These are phyloP conservation scores for Fremontodendron californicum DNA, from an alignment of 345 rosid genomes.

Conservation along the genomic window DNA sequence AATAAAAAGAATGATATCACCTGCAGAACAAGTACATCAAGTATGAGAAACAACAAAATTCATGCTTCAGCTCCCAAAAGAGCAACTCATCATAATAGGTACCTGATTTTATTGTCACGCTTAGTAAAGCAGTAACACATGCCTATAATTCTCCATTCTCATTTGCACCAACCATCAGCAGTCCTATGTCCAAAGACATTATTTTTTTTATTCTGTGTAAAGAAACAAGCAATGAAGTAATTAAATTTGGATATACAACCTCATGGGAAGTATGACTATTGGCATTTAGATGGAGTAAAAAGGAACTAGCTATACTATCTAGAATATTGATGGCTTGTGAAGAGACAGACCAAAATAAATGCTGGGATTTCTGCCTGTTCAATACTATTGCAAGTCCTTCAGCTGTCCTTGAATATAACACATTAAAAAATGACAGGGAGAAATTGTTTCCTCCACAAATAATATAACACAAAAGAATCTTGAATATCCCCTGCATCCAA, in stretches of 20 bases:
- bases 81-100: conserved; percentile 17
- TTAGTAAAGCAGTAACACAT: conserved; percentile 75
- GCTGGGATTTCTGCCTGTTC: conserved; percentile 71
- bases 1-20: conserved; percentile 79
- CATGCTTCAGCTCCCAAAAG: conserved; percentile 8
- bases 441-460: not conserved
- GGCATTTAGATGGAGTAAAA: conserved; percentile 2
- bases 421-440: not conserved
- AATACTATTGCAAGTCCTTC: conserved; percentile 84
- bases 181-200: conserved; percentile 89
- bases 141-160: conserved; percentile 97
- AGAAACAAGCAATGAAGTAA: conserved; percentile 24
- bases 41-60: conserved; percentile 18
- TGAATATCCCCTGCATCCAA: not conserved
- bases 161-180: conserved; percentile 95
- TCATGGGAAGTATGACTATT: conserved; percentile 6
- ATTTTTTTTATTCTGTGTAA: conserved; percentile 67
- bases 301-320: not conserved
- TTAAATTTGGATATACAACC: conserved; percentile 13
- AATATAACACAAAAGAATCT: not conserved
- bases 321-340: not conserved
- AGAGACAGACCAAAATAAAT: conserved; percentile 65
- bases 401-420: too few species aligned
- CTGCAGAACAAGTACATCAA: conserved; percentile 38
- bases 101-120: conserved; percentile 81